A percentile compares a stretch with the other conserved stretches of the same genome.
Evolutionary conservation across 495 filamentous ascomycete species (phyloP).

Genomic region (Penicillium bovifimosum): DNA sequence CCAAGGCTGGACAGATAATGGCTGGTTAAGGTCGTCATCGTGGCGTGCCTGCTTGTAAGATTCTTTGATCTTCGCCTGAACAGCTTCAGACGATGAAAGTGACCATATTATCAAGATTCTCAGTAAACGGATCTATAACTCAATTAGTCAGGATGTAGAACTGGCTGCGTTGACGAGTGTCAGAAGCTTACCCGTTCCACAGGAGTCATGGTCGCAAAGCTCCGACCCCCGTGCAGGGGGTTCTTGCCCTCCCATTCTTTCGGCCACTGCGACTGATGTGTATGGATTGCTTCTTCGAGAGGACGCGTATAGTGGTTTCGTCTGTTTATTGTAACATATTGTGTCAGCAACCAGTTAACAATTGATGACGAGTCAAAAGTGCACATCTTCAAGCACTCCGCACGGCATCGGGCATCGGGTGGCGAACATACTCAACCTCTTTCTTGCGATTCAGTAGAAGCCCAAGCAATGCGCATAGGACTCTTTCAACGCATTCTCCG

Average conservation of each 20-base stretch:
- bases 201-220: slow-evolving; percentile 73
- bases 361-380: slow-evolving; percentile 11
- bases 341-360: slow-evolving; percentile 12
- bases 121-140: slow-evolving; percentile 65
- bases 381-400: slow-evolving; percentile 8
- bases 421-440: slow-evolving; percentile 81
- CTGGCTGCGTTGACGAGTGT: background rate
- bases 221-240: slow-evolving; percentile 70
- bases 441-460: slow-evolving; percentile 95
- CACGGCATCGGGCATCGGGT: slow-evolving; percentile 17
- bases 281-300: slow-evolving; percentile 84
- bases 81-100: slow-evolving; percentile 79
- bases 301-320: slow-evolving; percentile 77
- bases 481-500: slow-evolving; percentile 75
- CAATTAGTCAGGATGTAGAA: slow-evolving; percentile 17
- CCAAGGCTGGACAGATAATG: slow-evolving; percentile 91
- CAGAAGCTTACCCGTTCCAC: slow-evolving; percentile 64
- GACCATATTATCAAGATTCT: slow-evolving; percentile 83
- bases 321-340: slow-evolving; percentile 15
- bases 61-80: slow-evolving; percentile 74
- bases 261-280: slow-evolving; percentile 86
- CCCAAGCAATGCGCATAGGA: slow-evolving; percentile 83
- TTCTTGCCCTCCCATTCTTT: slow-evolving; percentile 79
- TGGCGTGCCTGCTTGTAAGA: slow-evolving; percentile 86
- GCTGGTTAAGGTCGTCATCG: slow-evolving; percentile 89